phyloP scores from a whole-genome alignment of 2,329 filamentous ascomycete genomes.

The Fusarium sp. region DNA sequence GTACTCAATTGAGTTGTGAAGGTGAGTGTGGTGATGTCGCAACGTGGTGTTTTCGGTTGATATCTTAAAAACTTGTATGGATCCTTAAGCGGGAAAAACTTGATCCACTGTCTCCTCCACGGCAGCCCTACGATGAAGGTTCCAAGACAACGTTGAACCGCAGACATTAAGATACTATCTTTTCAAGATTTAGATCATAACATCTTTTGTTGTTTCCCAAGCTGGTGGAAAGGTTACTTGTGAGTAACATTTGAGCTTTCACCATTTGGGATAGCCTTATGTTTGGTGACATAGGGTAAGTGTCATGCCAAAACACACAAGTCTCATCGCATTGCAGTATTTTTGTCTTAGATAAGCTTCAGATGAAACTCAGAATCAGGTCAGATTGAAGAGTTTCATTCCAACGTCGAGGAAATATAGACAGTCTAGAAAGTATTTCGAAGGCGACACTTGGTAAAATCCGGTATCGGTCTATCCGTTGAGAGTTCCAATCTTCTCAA shows the following conservation, averaged over 20 bases:
- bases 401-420: background rate
- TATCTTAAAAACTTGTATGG: slow-evolving; percentile 22
- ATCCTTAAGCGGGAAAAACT: slow-evolving; percentile 41
- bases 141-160: background rate
- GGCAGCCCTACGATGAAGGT: background rate
- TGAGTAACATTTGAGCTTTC: background rate
- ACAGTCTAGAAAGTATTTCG: background rate
- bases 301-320: background rate
- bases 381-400: background rate
- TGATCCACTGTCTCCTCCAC: slow-evolving; percentile 41
- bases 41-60: slow-evolving; percentile 19
- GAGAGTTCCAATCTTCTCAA: background rate
- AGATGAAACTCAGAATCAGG: background rate
- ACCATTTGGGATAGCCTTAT: background rate
- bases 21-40: slow-evolving; percentile 12
- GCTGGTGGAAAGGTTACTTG: accelerated
- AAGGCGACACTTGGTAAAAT: background rate
- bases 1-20: background rate
- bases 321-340: background rate
- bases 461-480: slow-evolving; percentile 24
- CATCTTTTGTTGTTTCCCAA: no score
- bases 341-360: background rate
- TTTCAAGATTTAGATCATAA: no score
- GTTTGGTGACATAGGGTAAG: background rate
- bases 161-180: no score